Conservation (phyloP, 2,329 filamentous ascomycete genomes). For the Fusarium annulatum region DNA sequence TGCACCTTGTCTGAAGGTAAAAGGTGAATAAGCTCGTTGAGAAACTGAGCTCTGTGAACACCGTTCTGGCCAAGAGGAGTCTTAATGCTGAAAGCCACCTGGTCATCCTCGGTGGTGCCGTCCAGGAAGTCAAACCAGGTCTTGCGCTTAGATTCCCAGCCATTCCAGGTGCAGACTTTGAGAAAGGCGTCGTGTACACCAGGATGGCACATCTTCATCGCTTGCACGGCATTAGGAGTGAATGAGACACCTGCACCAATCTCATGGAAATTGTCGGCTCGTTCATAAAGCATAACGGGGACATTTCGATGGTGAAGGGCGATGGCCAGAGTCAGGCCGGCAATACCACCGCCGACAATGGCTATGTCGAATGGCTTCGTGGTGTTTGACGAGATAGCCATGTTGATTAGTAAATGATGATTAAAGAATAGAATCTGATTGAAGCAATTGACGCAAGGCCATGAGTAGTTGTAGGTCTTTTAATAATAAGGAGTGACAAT, state of each 20-base stretch:
- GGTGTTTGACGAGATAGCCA: neutral
- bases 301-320: conserved; percentile 58
- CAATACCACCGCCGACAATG: conserved; percentile 64
- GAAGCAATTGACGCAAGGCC: neutral
- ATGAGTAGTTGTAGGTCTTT: neutral
- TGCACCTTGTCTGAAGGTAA: conserved; percentile 48
- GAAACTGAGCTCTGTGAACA: conserved; percentile 53
- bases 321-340: conserved; percentile 60
- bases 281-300: conserved; percentile 59
- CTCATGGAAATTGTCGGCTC: conserved; percentile 55
- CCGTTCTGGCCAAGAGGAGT: conserved; percentile 46
- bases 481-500: neutral
- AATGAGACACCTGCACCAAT: conserved; percentile 65
- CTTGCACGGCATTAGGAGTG: conserved; percentile 61
- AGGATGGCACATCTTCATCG: conserved; percentile 55
- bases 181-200: conserved; percentile 49
- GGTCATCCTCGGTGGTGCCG: conserved; percentile 23
- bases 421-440: neutral
- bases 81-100: conserved; percentile 24
- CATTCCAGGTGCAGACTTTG: conserved; percentile 41
- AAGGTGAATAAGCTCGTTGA: conserved; percentile 54
- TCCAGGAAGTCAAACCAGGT: conserved; percentile 43
- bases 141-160: conserved; percentile 36
- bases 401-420: neutral
- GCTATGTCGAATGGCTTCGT: conserved; percentile 50